Conservation (phyloP, 1,139 yeast species). For the Schizosaccharomyces versatilis region DNA sequence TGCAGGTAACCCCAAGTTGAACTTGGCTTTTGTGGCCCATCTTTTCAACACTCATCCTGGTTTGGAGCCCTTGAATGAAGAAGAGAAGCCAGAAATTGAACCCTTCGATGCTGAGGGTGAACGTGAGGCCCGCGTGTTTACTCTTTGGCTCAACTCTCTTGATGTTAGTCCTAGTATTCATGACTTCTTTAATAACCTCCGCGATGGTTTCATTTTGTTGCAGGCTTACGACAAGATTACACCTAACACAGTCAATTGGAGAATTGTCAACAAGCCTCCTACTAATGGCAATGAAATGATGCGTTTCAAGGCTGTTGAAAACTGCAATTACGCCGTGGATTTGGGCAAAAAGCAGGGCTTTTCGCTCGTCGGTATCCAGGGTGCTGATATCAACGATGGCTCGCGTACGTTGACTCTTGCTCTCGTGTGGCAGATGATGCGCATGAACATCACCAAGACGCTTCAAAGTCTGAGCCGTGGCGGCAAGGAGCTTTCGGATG, state of each 20-base stretch:
- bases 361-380: constrained; percentile 92
- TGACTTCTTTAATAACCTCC: constrained; percentile 76
- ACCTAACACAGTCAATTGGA: constrained; percentile 72
- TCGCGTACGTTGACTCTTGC: constrained; percentile 73
- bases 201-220: constrained; percentile 64
- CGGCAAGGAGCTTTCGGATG: constrained; percentile 55
- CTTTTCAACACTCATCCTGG: constrained; percentile 93
- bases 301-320: constrained; percentile 85
- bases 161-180: constrained; percentile 92
- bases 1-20: constrained; percentile 89
- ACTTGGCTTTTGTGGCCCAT: constrained; percentile 91
- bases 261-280: constrained; percentile 67
- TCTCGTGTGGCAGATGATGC: constrained; percentile 97
- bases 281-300: constrained; percentile 47
- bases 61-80: constrained; percentile 81
- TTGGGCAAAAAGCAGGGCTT: constrained; percentile 81
- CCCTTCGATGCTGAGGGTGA: constrained; percentile 99
- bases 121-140: constrained; percentile 95
- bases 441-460: constrained; percentile 76
- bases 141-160: constrained; percentile 86
- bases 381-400: constrained; percentile 92
- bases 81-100: constrained; percentile 55
- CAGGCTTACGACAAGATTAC: constrained; percentile 91
- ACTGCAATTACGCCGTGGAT: constrained; percentile 88
- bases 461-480: constrained; percentile 48